Base-by-base conservation (phyloP, 106 monocot genomes). In the Hemerocallis citrina region DNA sequence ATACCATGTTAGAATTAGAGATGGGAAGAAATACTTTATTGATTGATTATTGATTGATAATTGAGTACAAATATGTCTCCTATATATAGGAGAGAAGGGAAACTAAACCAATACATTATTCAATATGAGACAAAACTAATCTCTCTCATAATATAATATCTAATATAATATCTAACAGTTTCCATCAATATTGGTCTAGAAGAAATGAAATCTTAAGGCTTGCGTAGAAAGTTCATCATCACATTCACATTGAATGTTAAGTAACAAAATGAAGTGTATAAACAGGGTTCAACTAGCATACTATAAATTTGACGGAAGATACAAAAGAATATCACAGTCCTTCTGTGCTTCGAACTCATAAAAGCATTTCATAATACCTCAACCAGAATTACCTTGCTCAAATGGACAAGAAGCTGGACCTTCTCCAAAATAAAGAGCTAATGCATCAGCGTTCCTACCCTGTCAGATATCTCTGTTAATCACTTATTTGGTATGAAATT, bases 371-470 rank as follows among this genome's bases (percentile, higher is more conserved):
- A 82, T 6, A 16, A 59, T 22, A 59, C 2, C 11, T 37, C 38
- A 22, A 39, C 13, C 6, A 39, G 59, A 23, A 12, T 64, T 71
- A 81, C 85, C 85, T 81, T 80, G 76, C 59, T 85, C 85, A 70
- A 77, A 85, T 24, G 80, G 85, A 66, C 73, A 85, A 22, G 73
- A 76, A 31, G 66, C 62, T 41, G 80, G 80, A 76, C 80, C 85
- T 80, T 85, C 85, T 3, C 85, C 85, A 63, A 63, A 63, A 47
- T 63, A 63, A 63, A 63, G 63, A 37, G 46, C 45, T 33, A 63
- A 63, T 9, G 64, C 46, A 49, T 64, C 64, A 23, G 49, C 64
- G 50, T 64, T 64, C 35, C 64, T 64, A 1, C 64, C 85, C 85
- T 85, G 62, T n/a, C 59, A 57, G 21, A 57, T 36, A 54, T n/a